phyloP scores from a whole-genome alignment of 768 basidiomycete species.

The Coprinellus micaceus region DNA sequence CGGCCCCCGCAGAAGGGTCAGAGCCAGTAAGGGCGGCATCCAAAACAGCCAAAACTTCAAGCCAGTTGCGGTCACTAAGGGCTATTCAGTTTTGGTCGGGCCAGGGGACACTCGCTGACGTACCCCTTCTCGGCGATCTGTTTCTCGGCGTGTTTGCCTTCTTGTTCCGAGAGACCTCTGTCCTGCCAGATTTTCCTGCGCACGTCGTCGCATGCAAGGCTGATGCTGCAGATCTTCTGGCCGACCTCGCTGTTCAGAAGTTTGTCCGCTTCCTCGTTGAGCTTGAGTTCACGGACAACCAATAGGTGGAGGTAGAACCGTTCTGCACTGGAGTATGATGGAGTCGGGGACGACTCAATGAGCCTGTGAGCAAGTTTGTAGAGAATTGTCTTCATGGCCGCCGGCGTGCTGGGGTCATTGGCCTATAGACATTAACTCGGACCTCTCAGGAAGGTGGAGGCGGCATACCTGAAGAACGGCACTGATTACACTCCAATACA shows the following conservation, averaged over 20 bases:
- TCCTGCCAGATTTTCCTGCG: slow-evolving; percentile 66
- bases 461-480: slow-evolving; percentile 70
- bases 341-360: slow-evolving; percentile 57
- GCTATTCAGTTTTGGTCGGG: too few relatives aligned
- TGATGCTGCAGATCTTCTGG: slow-evolving; percentile 62
- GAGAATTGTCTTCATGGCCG: slow-evolving; percentile 61
- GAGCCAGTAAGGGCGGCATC: slow-evolving; percentile 55
- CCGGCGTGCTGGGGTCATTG: slow-evolving; percentile 59
- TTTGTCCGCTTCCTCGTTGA: slow-evolving; percentile 67
- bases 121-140: slow-evolving; percentile 61
- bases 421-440: slow-evolving; percentile 43
- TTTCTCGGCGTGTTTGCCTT: slow-evolving; percentile 56
- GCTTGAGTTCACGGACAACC: slow-evolving; percentile 64
- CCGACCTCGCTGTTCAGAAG: slow-evolving; percentile 69
- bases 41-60: slow-evolving; percentile 73
- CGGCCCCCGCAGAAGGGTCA: slow-evolving; percentile 36
- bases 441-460: not conserved
- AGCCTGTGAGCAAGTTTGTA: slow-evolving; percentile 77
- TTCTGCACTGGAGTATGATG: slow-evolving; percentile 64
- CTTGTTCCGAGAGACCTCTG: slow-evolving; percentile 55
- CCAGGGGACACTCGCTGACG: too few relatives aligned
- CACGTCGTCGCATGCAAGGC: slow-evolving; percentile 69
- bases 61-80: slow-evolving; percentile 77
- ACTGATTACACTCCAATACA: slow-evolving; percentile 82
- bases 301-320: slow-evolving; percentile 74